These are phyloP conservation scores for Entomortierella beljakovae DNA, from an alignment of 192 early-diverging fungal genomes.

Conservation along the genomic window DNA sequence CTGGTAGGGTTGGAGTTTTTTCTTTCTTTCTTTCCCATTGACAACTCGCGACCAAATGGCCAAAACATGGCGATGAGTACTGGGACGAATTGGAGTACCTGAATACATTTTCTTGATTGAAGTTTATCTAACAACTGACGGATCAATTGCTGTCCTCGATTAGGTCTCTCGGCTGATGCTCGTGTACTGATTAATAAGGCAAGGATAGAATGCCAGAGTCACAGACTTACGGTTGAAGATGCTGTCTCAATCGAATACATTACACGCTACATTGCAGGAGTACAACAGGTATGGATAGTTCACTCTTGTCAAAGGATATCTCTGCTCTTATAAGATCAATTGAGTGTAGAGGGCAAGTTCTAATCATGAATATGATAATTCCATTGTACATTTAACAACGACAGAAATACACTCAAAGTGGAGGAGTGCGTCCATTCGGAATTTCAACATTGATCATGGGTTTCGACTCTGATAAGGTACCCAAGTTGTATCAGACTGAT, in stretches of 20 bases:
- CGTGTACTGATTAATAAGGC: slow-evolving; percentile 97
- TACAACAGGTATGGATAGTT: slow-evolving; percentile 85
- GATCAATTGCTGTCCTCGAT: not conserved
- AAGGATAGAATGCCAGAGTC: slow-evolving; percentile 96
- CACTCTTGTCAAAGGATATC: too few species aligned
- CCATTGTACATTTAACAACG: not conserved
- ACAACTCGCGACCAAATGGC: too few species aligned
- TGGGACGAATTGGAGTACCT: too few species aligned
- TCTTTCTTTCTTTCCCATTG: not conserved
- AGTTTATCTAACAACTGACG: slow-evolving; percentile 2
- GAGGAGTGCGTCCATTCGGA: slow-evolving; percentile 98
- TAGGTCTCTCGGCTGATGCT: slow-evolving; percentile 94
- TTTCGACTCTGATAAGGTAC: slow-evolving; percentile 88
- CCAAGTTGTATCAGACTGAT: slow-evolving; percentile 97
- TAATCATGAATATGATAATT: too few species aligned
- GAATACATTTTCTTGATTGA: too few species aligned
- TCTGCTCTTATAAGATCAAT: too few species aligned
- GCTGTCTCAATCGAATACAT: slow-evolving; percentile 98
- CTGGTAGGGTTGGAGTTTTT: slow-evolving; percentile 68
- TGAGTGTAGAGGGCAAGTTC: too few species aligned
- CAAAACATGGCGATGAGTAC: too few species aligned
- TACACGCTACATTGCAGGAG: slow-evolving; percentile 94
- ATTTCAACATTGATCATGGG: slow-evolving; percentile 97
- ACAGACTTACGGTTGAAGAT: slow-evolving; percentile 97
- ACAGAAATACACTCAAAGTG: slow-evolving; percentile 98